These are phyloP conservation scores for Salvia sclarea DNA, from an alignment of 305 asterid species.

Conservation along the genomic window DNA sequence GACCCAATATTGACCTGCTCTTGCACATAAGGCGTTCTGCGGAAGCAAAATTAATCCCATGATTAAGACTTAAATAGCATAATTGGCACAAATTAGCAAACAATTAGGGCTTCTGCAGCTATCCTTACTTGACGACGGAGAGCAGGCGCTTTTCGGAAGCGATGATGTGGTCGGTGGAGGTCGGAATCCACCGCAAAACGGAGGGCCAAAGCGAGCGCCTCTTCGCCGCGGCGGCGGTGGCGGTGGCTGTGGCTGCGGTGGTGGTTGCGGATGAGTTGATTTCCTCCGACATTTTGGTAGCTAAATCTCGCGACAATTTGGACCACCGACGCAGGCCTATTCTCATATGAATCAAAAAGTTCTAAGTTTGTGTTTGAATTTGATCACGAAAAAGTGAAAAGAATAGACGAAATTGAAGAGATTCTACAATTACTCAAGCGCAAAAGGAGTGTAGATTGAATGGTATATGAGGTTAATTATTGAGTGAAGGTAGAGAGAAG, in stretches of 20 bases:
- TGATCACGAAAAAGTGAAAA: background rate
- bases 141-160: conserved; percentile 80
- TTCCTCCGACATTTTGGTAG: conserved; percentile 58
- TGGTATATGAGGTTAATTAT: conserved; percentile 5
- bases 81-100: background rate
- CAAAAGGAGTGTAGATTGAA: background rate
- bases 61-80: background rate
- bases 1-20: conserved; percentile 74
- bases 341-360: conserved; percentile 38
- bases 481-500: conserved; percentile 1
- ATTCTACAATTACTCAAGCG: background rate
- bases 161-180: conserved; percentile 80
- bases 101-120: background rate
- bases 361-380: background rate
- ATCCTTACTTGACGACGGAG: conserved; percentile 63
- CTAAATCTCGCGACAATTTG: conserved; percentile 28
- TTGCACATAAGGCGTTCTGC: conserved; percentile 69
- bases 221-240: conserved; percentile 27
- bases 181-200: conserved; percentile 74
- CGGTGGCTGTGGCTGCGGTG: conserved; percentile 9
- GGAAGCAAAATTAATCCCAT: conserved; percentile 18
- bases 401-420: background rate
- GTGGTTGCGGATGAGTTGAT: conserved; percentile 37
- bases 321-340: conserved; percentile 37
- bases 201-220: conserved; percentile 59